Evolutionary conservation across 2,329 filamentous ascomycete genomes (phyloP).

Genomic region (Basipetospora chlamydospora): DNA sequence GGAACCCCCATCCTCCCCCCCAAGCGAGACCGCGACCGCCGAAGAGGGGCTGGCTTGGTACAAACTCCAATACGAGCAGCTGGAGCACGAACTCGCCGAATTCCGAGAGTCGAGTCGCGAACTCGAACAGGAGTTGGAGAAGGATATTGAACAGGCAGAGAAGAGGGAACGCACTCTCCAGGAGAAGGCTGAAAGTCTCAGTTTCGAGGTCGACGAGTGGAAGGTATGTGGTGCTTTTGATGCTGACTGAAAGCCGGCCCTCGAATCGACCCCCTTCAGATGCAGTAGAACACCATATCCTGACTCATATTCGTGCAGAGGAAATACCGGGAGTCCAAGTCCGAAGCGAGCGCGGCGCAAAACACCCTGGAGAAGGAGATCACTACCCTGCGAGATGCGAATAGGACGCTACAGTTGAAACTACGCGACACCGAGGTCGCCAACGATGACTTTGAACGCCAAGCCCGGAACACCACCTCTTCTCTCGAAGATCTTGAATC

Average conservation of each 20-base stretch:
- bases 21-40: slow-evolving; percentile 34
- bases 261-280: not conserved
- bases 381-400: slow-evolving; percentile 73
- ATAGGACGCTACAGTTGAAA: slow-evolving; percentile 66
- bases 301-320: slow-evolving; percentile 34
- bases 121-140: slow-evolving; percentile 85
- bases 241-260: not conserved
- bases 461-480: slow-evolving; percentile 88
- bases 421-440: slow-evolving; percentile 92
- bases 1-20: slow-evolving; percentile 49
- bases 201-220: slow-evolving; percentile 94
- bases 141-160: slow-evolving; percentile 89
- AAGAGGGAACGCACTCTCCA: slow-evolving; percentile 76
- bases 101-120: slow-evolving; percentile 92
- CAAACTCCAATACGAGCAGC: slow-evolving; percentile 86
- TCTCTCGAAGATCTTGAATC: slow-evolving; percentile 94
- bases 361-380: slow-evolving; percentile 88
- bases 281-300: not conserved
- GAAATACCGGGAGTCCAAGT: slow-evolving; percentile 92
- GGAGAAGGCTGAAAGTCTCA: slow-evolving; percentile 71
- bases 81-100: slow-evolving; percentile 82
- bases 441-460: slow-evolving; percentile 95
- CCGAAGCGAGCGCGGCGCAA: slow-evolving; percentile 73
- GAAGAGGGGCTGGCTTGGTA: slow-evolving; percentile 84
- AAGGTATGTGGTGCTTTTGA: slow-evolving; percentile 59